Conservation (phyloP, 169 alveolate species). For the Eimeria nieschulzi region DNA sequence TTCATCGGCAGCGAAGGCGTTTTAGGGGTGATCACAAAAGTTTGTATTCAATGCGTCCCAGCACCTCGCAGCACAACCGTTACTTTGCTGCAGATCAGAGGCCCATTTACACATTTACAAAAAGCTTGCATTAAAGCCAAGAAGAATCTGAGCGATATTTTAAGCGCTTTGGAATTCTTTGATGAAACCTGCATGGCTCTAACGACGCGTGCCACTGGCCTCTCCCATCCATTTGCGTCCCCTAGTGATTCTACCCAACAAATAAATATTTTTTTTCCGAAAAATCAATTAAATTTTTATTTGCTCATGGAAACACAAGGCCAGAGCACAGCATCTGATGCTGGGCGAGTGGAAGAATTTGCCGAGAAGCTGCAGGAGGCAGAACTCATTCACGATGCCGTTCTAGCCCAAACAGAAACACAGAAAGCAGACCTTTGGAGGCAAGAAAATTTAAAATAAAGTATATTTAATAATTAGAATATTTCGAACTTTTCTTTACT, state of each 20-base stretch:
- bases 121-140: background rate
- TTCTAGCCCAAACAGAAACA: background rate
- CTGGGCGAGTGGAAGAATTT: background rate
- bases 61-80: constrained; percentile 6
- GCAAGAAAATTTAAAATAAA: background rate
- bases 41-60: constrained; percentile 73
- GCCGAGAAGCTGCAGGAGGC: background rate
- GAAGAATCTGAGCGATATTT: constrained; percentile 67
- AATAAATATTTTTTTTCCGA: background rate
- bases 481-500: background rate
- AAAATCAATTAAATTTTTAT: background rate
- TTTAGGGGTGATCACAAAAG: constrained; percentile 87
- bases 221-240: background rate
- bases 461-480: background rate
- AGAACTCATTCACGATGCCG: background rate
- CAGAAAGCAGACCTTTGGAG: background rate
- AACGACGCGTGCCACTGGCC: background rate
- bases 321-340: background rate
- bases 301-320: constrained; percentile 74
- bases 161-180: constrained; percentile 80
- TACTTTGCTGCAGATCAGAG: constrained; percentile 65
- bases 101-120: constrained; percentile 76
- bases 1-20: constrained; percentile 91
- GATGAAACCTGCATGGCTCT: constrained; percentile 52
- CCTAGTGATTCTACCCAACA: background rate